A percentile compares a stretch with the other conserved stretches of the same genome.
Conservation (phyloP, 768 basidiomycete species). For the Scleroderma citrinum region DNA sequence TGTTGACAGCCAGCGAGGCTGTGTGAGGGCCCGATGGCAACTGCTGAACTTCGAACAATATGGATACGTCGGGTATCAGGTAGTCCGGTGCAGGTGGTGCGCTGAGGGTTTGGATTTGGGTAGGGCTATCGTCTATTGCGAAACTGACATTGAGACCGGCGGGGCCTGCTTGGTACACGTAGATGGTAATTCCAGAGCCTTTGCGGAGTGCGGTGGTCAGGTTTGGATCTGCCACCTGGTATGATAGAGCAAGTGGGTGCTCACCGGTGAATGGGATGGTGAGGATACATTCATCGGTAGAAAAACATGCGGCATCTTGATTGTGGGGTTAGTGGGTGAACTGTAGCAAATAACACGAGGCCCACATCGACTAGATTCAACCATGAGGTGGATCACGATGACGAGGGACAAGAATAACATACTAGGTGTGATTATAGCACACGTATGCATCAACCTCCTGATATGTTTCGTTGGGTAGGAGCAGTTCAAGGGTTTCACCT, state of each 20-base stretch:
- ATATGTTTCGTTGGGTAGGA: conserved; percentile 18
- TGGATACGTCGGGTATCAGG: conserved; percentile 16
- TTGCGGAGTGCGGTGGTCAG: background rate
- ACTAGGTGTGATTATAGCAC: conserved; percentile 23
- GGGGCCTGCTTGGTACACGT: conserved; percentile 18
- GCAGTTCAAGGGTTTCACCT: conserved; percentile 8
- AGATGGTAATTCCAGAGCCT: conserved; percentile 21
- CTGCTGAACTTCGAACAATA: conserved; percentile 19
- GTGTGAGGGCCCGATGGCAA: conserved; percentile 12
- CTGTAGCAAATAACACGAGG: background rate
- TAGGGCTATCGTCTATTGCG: conserved; percentile 7
- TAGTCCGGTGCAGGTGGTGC: conserved; percentile 16
- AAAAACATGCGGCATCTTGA: conserved; percentile 17
- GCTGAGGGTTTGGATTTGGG: conserved; percentile 10
- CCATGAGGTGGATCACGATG: background rate
- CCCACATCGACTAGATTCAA: conserved; percentile 15
- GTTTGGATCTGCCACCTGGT: background rate
- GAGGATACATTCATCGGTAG: conserved; percentile 13
- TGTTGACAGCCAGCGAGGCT: conserved; percentile 10
- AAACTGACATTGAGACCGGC: conserved; percentile 20
- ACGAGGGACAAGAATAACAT: background rate
- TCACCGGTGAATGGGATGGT: conserved; percentile 20
- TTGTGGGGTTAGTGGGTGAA: background rate
- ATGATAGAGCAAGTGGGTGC: background rate
- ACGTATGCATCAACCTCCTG: conserved; percentile 15